phyloP scores from a whole-genome alignment of 2,329 filamentous ascomycete species.

The Arthrobotrys conoides region DNA sequence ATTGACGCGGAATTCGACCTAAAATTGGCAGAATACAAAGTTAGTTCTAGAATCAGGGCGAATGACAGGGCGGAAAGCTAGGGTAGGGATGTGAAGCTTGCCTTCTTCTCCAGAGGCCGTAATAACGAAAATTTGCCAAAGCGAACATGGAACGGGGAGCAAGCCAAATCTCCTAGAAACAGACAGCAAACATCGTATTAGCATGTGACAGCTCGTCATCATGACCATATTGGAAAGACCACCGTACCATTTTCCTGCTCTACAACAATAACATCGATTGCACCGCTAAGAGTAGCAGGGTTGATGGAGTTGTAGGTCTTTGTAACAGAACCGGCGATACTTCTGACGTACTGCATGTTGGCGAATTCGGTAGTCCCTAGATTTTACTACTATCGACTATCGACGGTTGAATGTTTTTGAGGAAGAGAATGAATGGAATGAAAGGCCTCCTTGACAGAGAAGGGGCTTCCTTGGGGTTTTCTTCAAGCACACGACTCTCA shows the following conservation, averaged over 20 bases:
- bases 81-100: constrained; percentile 62
- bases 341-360: constrained; percentile 66
- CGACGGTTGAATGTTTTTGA: constrained; percentile 13
- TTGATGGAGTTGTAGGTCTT: constrained; percentile 99
- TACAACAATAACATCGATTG: constrained; percentile 98
- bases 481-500: constrained; percentile 34
- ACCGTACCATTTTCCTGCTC: constrained; percentile 88
- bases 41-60: constrained; percentile 34
- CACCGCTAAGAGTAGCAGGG: constrained; percentile 94
- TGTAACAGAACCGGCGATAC: constrained; percentile 93
- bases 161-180: constrained; percentile 77
- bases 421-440: constrained; percentile 17
- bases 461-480: constrained; percentile 36
- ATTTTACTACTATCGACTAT: constrained; percentile 1
- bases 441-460: constrained; percentile 48
- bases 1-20: constrained; percentile 96
- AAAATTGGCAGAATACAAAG: constrained; percentile 34
- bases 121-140: constrained; percentile 98
- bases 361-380: background rate
- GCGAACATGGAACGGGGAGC: constrained; percentile 97
- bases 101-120: constrained; percentile 95
- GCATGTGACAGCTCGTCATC: constrained; percentile 24
- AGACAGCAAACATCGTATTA: constrained; percentile 6
- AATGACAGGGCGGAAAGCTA: constrained; percentile 12
- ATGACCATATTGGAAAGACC: background rate